Evolutionary conservation across 2,329 filamentous ascomycete species (phyloP).

Genomic region (Verticillium albo-atrum): DNA sequence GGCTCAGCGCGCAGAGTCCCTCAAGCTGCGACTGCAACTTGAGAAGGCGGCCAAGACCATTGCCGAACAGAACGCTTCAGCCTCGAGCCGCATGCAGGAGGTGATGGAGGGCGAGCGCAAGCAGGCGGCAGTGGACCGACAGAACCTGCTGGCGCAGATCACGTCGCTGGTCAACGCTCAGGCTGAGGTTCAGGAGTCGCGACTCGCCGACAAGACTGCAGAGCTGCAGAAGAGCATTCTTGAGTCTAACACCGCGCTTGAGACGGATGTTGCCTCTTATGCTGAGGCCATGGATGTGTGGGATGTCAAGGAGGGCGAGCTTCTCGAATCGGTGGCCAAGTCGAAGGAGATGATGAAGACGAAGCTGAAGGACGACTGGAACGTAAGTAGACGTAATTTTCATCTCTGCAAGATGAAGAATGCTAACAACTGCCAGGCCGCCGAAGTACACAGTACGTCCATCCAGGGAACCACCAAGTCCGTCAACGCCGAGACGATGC

Average conservation of each 20-base stretch:
- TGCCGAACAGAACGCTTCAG: constrained; percentile 61
- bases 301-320: constrained; percentile 62
- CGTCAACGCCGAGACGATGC: constrained; percentile 85
- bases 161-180: constrained; percentile 70
- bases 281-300: constrained; percentile 69
- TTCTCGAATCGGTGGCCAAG: constrained; percentile 66
- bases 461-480: constrained; percentile 81
- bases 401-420: constrained; percentile 14
- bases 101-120: constrained; percentile 73
- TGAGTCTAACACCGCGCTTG: constrained; percentile 59
- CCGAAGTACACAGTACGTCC: constrained; percentile 74
- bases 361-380: constrained; percentile 84
- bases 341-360: constrained; percentile 75
- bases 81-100: constrained; percentile 62
- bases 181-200: constrained; percentile 66
- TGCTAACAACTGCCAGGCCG: constrained; percentile 43
- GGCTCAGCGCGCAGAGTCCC: constrained; percentile 71
- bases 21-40: constrained; percentile 68
- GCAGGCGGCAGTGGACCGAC: constrained; percentile 68
- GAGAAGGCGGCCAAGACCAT: constrained; percentile 64
- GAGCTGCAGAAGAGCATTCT: constrained; percentile 61
- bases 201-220: constrained; percentile 61
- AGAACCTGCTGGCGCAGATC: constrained; percentile 72
- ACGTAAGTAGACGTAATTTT: constrained; percentile 58
- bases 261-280: constrained; percentile 62